These are phyloP conservation scores for Populus nigra DNA, from an alignment of 345 rosid genomes.

Conservation along the genomic window DNA sequence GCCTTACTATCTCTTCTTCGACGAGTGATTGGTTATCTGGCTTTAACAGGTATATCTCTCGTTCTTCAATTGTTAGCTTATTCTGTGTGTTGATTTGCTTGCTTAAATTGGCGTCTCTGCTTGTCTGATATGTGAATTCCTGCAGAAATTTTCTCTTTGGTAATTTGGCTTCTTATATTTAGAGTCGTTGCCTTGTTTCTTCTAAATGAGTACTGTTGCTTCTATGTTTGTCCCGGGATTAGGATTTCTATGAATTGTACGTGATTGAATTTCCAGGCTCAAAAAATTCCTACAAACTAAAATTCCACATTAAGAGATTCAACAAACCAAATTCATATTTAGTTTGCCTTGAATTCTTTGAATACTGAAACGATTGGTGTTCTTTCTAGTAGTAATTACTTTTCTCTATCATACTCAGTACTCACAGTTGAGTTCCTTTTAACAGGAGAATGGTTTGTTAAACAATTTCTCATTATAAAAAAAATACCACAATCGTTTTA, in stretches of 20 bases:
- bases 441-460: background rate
- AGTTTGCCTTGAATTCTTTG: slow-evolving; percentile 2
- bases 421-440: background rate
- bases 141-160: background rate
- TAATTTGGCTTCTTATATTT: background rate
- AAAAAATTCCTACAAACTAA: background rate
- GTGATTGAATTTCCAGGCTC: slow-evolving; percentile 13
- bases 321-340: background rate
- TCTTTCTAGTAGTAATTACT: background rate
- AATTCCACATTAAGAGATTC: background rate
- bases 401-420: background rate
- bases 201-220: background rate
- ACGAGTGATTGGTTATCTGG: slow-evolving; percentile 23
- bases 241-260: background rate
- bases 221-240: background rate
- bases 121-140: background rate
- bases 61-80: slow-evolving; percentile 1
- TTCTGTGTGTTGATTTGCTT: background rate
- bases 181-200: background rate
- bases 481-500: background rate
- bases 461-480: background rate
- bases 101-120: background rate
- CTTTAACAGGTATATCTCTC: slow-evolving; percentile 26
- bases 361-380: background rate
- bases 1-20: slow-evolving; percentile 32